Evolutionary conservation across 495 filamentous ascomycete species (phyloP), one percentile per base, ranked within the genome.

Genomic region (Hypoxylon lienhwacheense): DNA sequence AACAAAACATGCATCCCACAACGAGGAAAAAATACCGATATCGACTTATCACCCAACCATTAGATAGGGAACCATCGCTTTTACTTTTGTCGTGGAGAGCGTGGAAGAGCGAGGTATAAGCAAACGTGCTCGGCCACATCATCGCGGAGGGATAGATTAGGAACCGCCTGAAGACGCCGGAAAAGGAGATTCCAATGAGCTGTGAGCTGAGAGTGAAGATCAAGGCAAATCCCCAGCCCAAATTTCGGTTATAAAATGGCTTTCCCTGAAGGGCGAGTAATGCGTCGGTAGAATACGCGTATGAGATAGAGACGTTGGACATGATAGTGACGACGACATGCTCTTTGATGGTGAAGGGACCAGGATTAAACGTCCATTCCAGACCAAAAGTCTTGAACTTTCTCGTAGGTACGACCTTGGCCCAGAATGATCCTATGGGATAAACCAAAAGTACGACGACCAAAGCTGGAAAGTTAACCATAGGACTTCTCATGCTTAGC

Each of bases 281-380:
- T 29, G 81, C 71, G 47, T 84, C 81, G 1, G 81, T 84, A 11
- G 80, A 77, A 45, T 81, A 79, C 3, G 81, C 81, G 11, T 69
- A 69, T 1, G 48, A 34, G 12, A 67, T 65, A 7, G 64, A 67
- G 7, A 75, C 73, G 34, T 72, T 71, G 3, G 69, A 68, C 80
- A 85, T 85, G 40, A 85, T 74, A 2, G 77, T 79, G 63, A 85
- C 79, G 42, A 85, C 65, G 1, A 77, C 78, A 70, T 86, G 81
- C 63, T 85, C 83, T 47, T 86, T 84, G 63, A 83, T 78, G 47
- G 80, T 85, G 64, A 86, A 85, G 20, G 77, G 81, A n/a, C 82
- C 78, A 4, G 77, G 70, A 36, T 85, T 84, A 7, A 82, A 43
- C 28, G 73, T 77, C 66, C 73, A 77, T 19, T 75, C 52, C 25